Percentiles rank a stretch among this genome's conserved stretches.
Evolutionary conservation across 306 rosid genomes (phyloP).

Genomic region (Dryas octopetala): DNA sequence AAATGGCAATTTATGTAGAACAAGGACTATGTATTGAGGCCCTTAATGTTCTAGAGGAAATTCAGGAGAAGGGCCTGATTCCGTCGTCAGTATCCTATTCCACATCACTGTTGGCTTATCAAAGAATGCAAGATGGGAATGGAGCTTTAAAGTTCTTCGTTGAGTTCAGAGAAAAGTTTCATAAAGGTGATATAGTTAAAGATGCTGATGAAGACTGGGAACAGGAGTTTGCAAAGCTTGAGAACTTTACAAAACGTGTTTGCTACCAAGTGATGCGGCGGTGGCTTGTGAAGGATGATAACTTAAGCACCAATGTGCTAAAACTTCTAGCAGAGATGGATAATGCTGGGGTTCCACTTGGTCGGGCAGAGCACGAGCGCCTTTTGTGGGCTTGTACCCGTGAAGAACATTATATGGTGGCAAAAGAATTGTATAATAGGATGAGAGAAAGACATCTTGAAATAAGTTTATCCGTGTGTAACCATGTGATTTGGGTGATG

Average conservation of each 20-base stretch:
- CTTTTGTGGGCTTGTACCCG: conserved; percentile 93
- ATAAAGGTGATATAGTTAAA: conserved; percentile 55
- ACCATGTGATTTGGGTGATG: conserved; percentile 92
- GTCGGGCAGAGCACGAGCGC: conserved; percentile 60
- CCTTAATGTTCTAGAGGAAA: conserved; percentile 63
- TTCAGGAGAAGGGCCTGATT: conserved; percentile 54
- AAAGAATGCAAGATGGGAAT: conserved; percentile 73
- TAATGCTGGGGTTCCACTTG: conserved; percentile 57
- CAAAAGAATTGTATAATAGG: conserved; percentile 70
- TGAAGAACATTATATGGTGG: conserved; percentile 70
- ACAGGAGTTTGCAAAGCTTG: conserved; percentile 57
- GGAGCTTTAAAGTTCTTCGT: conserved; percentile 75
- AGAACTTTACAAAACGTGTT: conserved; percentile 64
- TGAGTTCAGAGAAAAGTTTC: conserved; percentile 63
- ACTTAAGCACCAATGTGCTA: conserved; percentile 56
- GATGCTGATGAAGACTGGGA: conserved; percentile 68
- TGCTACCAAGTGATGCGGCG: conserved; percentile 94
- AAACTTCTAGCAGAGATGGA: conserved; percentile 69
- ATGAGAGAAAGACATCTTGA: conserved; percentile 59
- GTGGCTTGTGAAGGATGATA: conserved; percentile 65
- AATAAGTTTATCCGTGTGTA: conserved; percentile 81
- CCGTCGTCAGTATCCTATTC: conserved; percentile 79
- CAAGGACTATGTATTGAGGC: conserved; percentile 61
- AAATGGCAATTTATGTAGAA: conserved; percentile 74
- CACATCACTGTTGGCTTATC: conserved; percentile 68